Evolutionary conservation across 192 early-diverging fungal genomes (phyloP).

Genomic region (Coemansia sp.): DNA sequence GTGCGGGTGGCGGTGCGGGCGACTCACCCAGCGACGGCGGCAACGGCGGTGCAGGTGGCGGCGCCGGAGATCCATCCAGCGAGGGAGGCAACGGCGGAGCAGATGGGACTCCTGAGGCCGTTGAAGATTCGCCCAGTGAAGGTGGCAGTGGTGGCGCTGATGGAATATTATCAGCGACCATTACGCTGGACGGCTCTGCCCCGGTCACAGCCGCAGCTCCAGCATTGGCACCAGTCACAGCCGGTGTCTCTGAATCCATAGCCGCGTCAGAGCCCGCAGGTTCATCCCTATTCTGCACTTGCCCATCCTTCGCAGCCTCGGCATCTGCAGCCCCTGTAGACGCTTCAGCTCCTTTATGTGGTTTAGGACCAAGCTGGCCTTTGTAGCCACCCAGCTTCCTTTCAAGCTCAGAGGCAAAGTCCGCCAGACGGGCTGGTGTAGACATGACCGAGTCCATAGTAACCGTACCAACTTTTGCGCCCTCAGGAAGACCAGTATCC

Average conservation of each 20-base stretch:
- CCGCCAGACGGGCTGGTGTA: conserved; percentile 37
- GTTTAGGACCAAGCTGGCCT: background rate
- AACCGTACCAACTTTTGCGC: conserved; percentile 48
- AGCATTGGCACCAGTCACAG: background rate
- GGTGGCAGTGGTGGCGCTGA: conserved; percentile 21
- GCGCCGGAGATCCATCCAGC: conserved; percentile 13
- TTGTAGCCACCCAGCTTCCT: conserved; percentile 41
- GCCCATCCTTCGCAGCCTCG: background rate
- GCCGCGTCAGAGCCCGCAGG: background rate
- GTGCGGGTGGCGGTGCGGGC: conserved; percentile 14
- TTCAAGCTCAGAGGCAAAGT: conserved; percentile 49
- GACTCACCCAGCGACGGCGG: conserved; percentile 9
- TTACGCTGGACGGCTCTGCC: background rate
- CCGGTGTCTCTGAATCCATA: background rate
- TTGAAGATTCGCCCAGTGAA: conserved; percentile 10
- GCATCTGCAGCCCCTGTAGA: background rate
- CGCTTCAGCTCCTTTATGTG: background rate
- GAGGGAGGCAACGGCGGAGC: conserved; percentile 35
- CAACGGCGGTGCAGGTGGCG: conserved; percentile 22
- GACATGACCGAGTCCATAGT: conserved; percentile 51
- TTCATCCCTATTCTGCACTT: background rate
- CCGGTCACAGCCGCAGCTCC: background rate
- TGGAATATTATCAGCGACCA: background rate
- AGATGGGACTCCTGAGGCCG: conserved; percentile 19
- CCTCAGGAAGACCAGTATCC: conserved; percentile 16